Evolutionary conservation across 163 green algal species (phyloP).

Genomic region (Botryococcus braunii): DNA sequence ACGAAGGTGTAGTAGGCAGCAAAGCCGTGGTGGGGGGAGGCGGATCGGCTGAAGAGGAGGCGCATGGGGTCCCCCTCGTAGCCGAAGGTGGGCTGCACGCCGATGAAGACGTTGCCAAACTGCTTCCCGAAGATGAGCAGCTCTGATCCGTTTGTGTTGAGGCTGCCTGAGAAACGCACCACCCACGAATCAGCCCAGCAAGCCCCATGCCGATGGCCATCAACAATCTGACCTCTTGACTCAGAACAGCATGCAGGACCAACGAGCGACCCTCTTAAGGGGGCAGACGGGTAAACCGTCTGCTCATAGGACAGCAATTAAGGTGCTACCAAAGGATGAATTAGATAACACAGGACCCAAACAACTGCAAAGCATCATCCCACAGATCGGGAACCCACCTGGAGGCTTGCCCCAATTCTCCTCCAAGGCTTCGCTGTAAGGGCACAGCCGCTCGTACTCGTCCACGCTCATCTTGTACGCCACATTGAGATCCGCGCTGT

Average conservation of each 20-base stretch:
- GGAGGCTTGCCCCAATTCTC: constrained; percentile 98
- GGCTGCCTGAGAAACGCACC: no score
- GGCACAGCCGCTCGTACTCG: constrained; percentile 93
- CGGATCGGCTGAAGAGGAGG: constrained; percentile 89
- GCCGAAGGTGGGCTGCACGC: constrained; percentile 97
- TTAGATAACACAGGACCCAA: no score
- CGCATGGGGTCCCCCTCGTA: constrained; percentile 98
- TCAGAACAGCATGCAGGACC: background rate
- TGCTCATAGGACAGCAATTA: background rate
- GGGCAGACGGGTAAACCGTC: background rate
- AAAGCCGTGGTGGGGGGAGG: constrained; percentile 96
- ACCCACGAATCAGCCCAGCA: background rate
- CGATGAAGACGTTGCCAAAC: constrained; percentile 99
- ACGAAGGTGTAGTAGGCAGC: constrained; percentile 98
- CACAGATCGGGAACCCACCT: constrained; percentile 14
- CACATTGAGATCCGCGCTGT: constrained; percentile 91
- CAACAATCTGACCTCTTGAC: background rate
- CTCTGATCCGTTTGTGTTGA: constrained; percentile 95
- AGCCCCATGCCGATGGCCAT: background rate
- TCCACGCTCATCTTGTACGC: constrained; percentile 90
- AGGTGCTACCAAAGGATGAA: no score
- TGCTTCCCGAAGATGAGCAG: constrained; percentile 91
- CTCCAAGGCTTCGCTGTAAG: constrained; percentile 86
- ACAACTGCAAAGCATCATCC: no score
- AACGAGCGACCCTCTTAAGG: background rate